phyloP scores from a whole-genome alignment of 139 green algal species.

The Penium margaritaceum region DNA sequence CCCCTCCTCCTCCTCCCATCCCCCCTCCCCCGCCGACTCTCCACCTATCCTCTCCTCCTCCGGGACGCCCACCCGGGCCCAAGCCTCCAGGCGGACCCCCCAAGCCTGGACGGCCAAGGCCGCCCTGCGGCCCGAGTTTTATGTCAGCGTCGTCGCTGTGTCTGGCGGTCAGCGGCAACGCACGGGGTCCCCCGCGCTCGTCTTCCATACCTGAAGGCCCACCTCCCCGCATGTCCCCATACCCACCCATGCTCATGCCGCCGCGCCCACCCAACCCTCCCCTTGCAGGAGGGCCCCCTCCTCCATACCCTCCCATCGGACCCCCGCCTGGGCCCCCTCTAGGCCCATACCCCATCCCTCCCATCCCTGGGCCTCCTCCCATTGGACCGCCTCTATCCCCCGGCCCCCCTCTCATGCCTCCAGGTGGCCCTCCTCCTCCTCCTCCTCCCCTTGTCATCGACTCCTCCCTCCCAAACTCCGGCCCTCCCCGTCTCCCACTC shows the following conservation, averaged over 20 bases:
- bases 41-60: too few relatives aligned
- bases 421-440: too few relatives aligned
- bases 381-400: background rate
- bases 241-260: background rate
- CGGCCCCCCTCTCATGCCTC: background rate
- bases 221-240: too few relatives aligned
- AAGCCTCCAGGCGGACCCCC: slow-evolving; percentile 10
- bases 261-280: slow-evolving; percentile 1
- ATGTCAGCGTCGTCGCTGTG: slow-evolving; percentile 19
- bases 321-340: slow-evolving; percentile 5
- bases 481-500: background rate
- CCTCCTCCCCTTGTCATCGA: too few relatives aligned
- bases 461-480: background rate
- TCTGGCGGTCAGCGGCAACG: slow-evolving; percentile 10
- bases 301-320: background rate
- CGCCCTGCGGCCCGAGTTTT: slow-evolving; percentile 21
- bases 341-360: slow-evolving; percentile 7
- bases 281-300: slow-evolving; percentile 5
- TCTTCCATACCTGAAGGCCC: too few relatives aligned
- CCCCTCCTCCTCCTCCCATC: background rate
- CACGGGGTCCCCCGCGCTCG: too few relatives aligned
- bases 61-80: too few relatives aligned
- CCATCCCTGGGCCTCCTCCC: background rate
- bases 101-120: background rate
- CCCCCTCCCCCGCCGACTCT: too few relatives aligned